Evolutionary conservation across 1,284 basidiomycete species (phyloP).

Genomic region (Melampsora larici-populina): DNA sequence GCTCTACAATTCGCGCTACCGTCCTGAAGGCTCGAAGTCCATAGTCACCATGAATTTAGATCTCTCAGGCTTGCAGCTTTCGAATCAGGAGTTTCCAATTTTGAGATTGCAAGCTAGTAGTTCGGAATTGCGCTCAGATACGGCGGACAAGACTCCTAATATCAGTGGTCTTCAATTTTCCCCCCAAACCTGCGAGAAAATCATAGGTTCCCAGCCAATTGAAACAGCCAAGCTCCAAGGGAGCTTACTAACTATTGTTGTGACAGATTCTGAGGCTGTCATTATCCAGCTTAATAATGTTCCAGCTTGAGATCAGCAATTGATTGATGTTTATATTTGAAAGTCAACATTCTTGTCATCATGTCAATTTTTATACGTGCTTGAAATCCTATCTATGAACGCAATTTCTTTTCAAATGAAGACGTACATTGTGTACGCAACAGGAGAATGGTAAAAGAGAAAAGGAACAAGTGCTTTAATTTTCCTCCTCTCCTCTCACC

Average conservation of each 20-base stretch:
- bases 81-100: background rate
- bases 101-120: background rate
- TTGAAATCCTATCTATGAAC: no score
- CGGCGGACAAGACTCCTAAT: background rate
- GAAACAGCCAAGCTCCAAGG: background rate
- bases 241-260: background rate
- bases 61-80: background rate
- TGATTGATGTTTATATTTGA: no score
- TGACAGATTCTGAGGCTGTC: background rate
- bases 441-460: no score
- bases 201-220: background rate
- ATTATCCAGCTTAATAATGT: background rate
- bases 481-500: no score
- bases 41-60: background rate
- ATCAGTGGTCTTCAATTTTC: constrained; percentile 1
- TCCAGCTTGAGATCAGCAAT: no score
- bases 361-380: no score
- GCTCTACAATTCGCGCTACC: constrained; percentile 19
- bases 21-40: background rate
- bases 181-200: background rate
- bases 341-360: no score
- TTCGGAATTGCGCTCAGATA: background rate
- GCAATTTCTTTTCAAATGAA: no score
- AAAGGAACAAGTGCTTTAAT: background rate
- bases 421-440: no score